Percentiles rank a stretch among this genome's conserved stretches.
phyloP scores from a whole-genome alignment of 805 yeast genomes.

The Saturnispora saitoi region DNA sequence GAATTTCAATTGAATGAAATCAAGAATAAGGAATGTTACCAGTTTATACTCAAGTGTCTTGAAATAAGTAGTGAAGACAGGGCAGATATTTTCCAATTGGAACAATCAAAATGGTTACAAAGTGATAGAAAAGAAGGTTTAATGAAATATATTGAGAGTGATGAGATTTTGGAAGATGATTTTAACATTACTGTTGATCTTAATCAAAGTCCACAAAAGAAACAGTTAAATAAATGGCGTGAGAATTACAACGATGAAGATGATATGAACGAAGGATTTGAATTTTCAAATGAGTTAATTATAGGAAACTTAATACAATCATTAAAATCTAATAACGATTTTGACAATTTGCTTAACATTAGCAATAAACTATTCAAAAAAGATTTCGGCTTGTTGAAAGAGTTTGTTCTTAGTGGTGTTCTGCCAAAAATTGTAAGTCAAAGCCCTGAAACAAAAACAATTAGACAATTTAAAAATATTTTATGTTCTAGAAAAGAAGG shows the following conservation, averaged over 20 bases:
- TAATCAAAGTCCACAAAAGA: background rate
- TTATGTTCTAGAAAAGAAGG: background rate
- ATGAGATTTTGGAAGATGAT: background rate
- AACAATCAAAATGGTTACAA: background rate
- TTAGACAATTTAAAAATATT: background rate
- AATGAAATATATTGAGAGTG: background rate
- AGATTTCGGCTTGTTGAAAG: background rate
- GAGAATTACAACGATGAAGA: background rate
- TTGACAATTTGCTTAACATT: background rate
- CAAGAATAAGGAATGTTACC: conserved; percentile 13
- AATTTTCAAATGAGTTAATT: background rate
- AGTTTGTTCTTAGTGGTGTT: background rate
- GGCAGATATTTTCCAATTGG: background rate
- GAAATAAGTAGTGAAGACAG: conserved; percentile 38
- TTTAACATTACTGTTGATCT: background rate
- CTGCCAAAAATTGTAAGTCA: background rate
- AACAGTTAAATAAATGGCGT: background rate
- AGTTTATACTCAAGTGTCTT: conserved; percentile 58
- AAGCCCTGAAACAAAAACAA: background rate
- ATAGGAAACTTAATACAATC: background rate
- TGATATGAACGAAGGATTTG: background rate
- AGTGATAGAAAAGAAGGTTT: background rate
- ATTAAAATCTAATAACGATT: background rate
- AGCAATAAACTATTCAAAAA: background rate
- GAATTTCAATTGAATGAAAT: background rate